Evolutionary conservation across 2,329 filamentous ascomycete species (phyloP).

Genomic region (Biscogniauxia mediterranea): DNA sequence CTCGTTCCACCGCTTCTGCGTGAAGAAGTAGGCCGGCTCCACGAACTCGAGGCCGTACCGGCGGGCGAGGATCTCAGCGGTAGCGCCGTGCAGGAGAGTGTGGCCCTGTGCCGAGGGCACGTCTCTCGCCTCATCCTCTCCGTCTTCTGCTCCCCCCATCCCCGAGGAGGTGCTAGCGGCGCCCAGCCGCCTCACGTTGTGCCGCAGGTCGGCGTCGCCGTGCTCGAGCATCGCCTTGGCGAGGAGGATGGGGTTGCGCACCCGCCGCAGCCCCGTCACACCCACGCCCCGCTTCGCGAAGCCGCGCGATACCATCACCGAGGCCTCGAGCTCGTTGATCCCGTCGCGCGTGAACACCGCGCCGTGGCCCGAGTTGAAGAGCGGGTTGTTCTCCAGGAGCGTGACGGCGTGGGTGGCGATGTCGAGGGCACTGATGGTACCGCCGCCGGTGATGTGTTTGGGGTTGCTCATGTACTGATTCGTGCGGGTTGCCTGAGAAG

Average conservation of each 20-base stretch:
- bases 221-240: conserved; percentile 69
- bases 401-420: conserved; percentile 73
- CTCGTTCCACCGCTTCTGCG: conserved; percentile 74
- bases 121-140: conserved; percentile 30
- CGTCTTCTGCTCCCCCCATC: conserved; percentile 28
- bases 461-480: conserved; percentile 46
- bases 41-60: conserved; percentile 71
- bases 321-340: conserved; percentile 81
- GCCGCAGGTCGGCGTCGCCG: conserved; percentile 57
- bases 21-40: conserved; percentile 73
- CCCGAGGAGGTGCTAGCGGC: not conserved
- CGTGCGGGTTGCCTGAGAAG: conserved; percentile 42
- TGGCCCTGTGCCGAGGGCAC: conserved; percentile 65
- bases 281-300: conserved; percentile 74
- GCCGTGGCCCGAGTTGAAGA: conserved; percentile 83
- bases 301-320: conserved; percentile 77
- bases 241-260: conserved; percentile 78
- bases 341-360: conserved; percentile 85
- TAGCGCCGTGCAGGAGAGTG: conserved; percentile 63
- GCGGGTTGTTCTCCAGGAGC: conserved; percentile 72
- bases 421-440: conserved; percentile 59
- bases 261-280: conserved; percentile 67
- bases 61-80: conserved; percentile 67
- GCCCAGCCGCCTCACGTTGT: conserved; percentile 15
- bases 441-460: conserved; percentile 6